Evolutionary conservation across 192 early-diverging fungal species (phyloP).

Genomic region (Coemansia erecta): DNA sequence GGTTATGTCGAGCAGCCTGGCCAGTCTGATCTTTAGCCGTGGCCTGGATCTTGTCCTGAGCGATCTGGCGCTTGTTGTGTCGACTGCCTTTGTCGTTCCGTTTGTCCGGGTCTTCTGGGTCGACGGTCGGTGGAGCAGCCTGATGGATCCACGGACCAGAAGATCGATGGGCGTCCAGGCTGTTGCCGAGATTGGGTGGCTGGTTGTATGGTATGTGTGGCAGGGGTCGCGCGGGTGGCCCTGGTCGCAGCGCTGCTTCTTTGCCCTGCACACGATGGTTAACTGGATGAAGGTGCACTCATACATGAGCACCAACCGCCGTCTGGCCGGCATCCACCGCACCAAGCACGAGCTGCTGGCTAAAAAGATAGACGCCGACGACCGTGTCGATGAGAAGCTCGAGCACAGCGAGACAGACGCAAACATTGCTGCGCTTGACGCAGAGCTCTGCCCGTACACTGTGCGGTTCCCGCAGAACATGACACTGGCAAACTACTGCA

Average conservation of each 20-base stretch:
- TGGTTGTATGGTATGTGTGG: slow-evolving; percentile 61
- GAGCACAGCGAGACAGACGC: slow-evolving; percentile 10
- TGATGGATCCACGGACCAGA: slow-evolving; percentile 23
- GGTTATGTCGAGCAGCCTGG: slow-evolving; percentile 31
- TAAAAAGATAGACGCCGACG: slow-evolving; percentile 17
- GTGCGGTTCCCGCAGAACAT: slow-evolving; percentile 76
- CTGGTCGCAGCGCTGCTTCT: slow-evolving; percentile 88
- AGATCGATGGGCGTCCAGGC: slow-evolving; percentile 55
- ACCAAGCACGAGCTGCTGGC: slow-evolving; percentile 13
- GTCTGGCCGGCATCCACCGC: slow-evolving; percentile 53
- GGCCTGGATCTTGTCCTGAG: slow-evolving; percentile 64
- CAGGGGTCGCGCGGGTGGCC: slow-evolving; percentile 68
- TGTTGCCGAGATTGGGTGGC: slow-evolving; percentile 57
- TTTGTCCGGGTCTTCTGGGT: slow-evolving; percentile 39
- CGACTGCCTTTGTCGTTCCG: slow-evolving; percentile 63
- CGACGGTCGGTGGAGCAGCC: slow-evolving; percentile 17
- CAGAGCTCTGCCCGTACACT: slow-evolving; percentile 56
- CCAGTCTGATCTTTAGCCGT: slow-evolving; percentile 44
- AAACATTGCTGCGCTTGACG: slow-evolving; percentile 55
- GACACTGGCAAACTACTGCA: slow-evolving; percentile 77
- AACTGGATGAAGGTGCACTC: slow-evolving; percentile 98
- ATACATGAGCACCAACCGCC: slow-evolving; percentile 81
- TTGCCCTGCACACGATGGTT: slow-evolving; percentile 81
- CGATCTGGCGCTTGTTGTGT: slow-evolving; percentile 68
- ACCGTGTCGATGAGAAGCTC: slow-evolving; percentile 5